Conservation (phyloP, 129 eudicot genomes). For the Flaveria linearis region DNA sequence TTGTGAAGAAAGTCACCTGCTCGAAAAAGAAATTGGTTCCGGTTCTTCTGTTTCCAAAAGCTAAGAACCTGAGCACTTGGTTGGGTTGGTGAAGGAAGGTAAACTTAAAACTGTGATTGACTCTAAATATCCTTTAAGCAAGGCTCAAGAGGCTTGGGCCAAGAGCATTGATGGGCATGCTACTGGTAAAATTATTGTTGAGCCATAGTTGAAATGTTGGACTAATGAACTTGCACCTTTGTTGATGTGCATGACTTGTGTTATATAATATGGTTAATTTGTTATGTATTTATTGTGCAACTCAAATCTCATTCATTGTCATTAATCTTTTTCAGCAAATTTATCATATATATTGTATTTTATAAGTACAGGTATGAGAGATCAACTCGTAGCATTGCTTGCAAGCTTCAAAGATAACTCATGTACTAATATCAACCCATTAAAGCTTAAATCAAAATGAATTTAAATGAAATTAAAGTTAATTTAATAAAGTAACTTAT, state of each 20-base stretch:
- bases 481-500: too few relatives aligned
- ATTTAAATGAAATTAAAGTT: too few relatives aligned
- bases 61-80: conserved; percentile 56
- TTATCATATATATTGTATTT: not conserved
- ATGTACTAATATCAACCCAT: too few relatives aligned
- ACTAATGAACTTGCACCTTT: conserved; percentile 2
- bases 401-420: too few relatives aligned
- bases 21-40: conserved; percentile 77
- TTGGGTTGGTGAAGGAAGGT: conserved; percentile 67
- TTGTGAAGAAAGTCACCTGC: conserved; percentile 59
- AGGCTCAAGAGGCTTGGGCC: conserved; percentile 80
- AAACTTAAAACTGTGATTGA: conserved; percentile 65
- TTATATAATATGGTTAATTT: conserved; percentile 11
- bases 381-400: not conserved
- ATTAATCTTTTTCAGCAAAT: not conserved
- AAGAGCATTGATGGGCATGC: conserved; percentile 85
- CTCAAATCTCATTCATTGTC: not conserved
- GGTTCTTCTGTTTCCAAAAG: conserved; percentile 50
- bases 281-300: not conserved
- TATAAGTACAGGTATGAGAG: not conserved
- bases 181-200: conserved; percentile 72
- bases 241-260: not conserved
- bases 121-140: conserved; percentile 56
- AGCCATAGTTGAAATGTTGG: conserved; percentile 39
- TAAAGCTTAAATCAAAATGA: too few relatives aligned